A percentile compares a stretch with the other conserved stretches of the same genome.
Evolutionary conservation across 306 rosid species (phyloP).

Genomic region (Vachellia collinsii): DNA sequence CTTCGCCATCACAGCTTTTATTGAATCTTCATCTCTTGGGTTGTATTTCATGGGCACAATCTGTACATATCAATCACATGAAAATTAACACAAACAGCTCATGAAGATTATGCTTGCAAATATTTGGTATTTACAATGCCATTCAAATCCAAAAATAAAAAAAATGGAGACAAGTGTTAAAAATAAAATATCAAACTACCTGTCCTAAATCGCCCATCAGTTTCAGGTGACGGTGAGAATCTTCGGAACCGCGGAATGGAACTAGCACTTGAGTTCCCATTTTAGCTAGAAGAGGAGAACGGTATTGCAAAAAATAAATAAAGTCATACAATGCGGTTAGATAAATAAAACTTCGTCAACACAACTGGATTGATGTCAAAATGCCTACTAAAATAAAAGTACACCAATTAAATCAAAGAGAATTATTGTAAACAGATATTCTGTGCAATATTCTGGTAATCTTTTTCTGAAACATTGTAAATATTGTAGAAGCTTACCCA

Average conservation of each 20-base stretch:
- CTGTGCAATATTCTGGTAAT: neutral
- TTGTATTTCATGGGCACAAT: slow-evolving; percentile 96
- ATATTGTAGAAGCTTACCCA: slow-evolving; percentile 59
- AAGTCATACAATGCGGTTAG: slow-evolving; percentile 12
- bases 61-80: slow-evolving; percentile 48
- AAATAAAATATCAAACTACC: slow-evolving; percentile 54
- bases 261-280: slow-evolving; percentile 94
- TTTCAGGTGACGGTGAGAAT: slow-evolving; percentile 89
- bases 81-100: slow-evolving; percentile 37
- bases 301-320: slow-evolving; percentile 26
- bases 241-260: slow-evolving; percentile 97
- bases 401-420: too few relatives aligned
- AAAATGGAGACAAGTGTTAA: slow-evolving; percentile 1
- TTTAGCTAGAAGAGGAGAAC: slow-evolving; percentile 70
- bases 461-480: slow-evolving; percentile 23
- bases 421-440: neutral
- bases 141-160: slow-evolving; percentile 3
- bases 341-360: slow-evolving; percentile 16
- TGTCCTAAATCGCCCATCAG: slow-evolving; percentile 99
- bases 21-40: slow-evolving; percentile 93
- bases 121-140: slow-evolving; percentile 4
- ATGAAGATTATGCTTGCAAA: slow-evolving; percentile 28
- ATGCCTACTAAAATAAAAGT: neutral
- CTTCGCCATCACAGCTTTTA: slow-evolving; percentile 96
- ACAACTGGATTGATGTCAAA: neutral